Conservation (phyloP, 305 asterid genomes). For the Solanum hybrid region DNA sequence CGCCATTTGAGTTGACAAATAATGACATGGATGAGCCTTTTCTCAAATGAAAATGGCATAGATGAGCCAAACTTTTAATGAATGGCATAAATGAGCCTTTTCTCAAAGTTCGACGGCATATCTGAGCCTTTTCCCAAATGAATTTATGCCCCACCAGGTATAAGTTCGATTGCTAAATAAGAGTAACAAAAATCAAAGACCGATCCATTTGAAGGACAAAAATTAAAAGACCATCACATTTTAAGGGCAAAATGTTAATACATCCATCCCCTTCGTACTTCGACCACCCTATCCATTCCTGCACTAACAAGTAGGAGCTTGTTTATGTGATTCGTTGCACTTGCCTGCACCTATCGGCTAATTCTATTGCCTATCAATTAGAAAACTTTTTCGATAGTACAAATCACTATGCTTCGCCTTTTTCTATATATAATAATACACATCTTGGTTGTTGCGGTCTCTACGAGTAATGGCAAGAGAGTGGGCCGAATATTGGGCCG, state of each 20-base stretch:
- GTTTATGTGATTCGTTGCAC: background rate
- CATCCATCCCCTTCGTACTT: background rate
- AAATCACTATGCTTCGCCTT: background rate
- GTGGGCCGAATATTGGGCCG: background rate
- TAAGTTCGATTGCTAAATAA: background rate
- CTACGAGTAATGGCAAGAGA: background rate
- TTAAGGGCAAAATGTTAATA: background rate
- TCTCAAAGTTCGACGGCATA: background rate
- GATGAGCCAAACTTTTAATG: background rate
- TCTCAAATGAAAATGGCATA: background rate
- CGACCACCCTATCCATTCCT: background rate
- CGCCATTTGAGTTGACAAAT: background rate
- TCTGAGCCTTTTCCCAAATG: background rate
- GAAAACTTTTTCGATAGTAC: background rate
- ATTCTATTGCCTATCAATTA: background rate
- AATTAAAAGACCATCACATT: background rate
- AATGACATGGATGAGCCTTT: background rate
- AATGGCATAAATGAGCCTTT: no score
- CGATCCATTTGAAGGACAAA: background rate
- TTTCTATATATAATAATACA: background rate
- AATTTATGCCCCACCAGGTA: background rate
- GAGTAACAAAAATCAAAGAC: background rate
- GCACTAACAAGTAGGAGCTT: background rate
- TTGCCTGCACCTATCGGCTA: background rate
- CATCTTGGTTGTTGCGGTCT: background rate